Evolutionary conservation across 306 rosid genomes (phyloP), one percentile per base, ranked within the genome.

Genomic region (Prinsepia uniflora): DNA sequence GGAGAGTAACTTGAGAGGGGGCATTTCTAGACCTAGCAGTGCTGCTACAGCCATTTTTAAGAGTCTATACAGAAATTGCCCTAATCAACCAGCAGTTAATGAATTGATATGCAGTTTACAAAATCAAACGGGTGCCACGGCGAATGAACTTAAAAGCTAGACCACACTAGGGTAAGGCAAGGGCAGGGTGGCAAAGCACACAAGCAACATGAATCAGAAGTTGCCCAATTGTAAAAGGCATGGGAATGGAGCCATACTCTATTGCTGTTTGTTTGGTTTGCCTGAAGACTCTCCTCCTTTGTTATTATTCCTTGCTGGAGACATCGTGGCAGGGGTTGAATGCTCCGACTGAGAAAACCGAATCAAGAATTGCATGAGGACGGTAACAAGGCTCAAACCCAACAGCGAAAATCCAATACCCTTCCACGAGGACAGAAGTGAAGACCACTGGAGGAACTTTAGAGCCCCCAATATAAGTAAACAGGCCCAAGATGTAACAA

Each of bases 341-440:
- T 78, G 96, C 80, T 94, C 99, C 0, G 99, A 70, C 83, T 91
- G 96, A 18, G 99, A 87, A 89, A 87, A 94, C 50, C 78, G 83
- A 75, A 91, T 87, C 86, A 94, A 80, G 72, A 91, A 19, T 6
- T 91, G 96, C 99, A 94, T 94, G 41, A 94, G 89, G 22, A 72
- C 71, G 11, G 97, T 94, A 39, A 94, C 85, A 41, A 91, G 20
- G 36, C 78, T 79, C 79, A 94, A 76, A 76, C 82, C 75, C 6
- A 74, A n/a, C 19, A 83, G 81, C 22, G 89, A 83, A 69, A 94
- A 76, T 60, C 86, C 88, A 72, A 89, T 73, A 22, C 99, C 99
- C 89, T 94, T 91, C 90, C 97, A 84, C 0, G 99, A 86, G 36
- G 92, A 87, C 20, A 94, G 79, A 64, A 94, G 67, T 17, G 89